Percentiles rank a stretch among this genome's conserved stretches.
phyloP scores from a whole-genome alignment of 2,329 filamentous ascomycete species.

The Ophiostoma australiae region DNA sequence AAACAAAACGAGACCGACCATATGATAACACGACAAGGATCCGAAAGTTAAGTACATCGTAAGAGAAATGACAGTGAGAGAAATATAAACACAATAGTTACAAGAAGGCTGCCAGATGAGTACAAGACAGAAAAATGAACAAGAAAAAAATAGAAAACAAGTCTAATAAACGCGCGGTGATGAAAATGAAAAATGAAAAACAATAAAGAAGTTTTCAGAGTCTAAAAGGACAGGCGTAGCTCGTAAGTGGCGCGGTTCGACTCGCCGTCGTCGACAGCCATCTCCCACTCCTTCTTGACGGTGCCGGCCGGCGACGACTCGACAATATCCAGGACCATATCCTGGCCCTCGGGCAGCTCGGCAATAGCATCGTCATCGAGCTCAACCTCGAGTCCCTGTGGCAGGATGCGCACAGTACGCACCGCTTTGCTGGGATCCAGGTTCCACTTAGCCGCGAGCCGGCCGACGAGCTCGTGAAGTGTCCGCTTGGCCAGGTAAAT shows the following conservation, averaged over 20 bases:
- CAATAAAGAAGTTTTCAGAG: neutral
- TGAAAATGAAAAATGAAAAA: neutral
- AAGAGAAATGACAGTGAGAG: neutral
- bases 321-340: conserved; percentile 71
- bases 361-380: conserved; percentile 86
- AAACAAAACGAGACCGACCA: neutral
- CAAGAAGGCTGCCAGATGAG: neutral
- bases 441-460: conserved; percentile 73
- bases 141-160: neutral
- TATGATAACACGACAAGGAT: neutral
- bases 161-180: neutral
- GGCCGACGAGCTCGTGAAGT: conserved; percentile 65
- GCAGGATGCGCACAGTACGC: conserved; percentile 66
- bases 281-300: conserved; percentile 57
- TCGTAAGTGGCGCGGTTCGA: conserved; percentile 38
- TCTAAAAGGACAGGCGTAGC: conserved; percentile 46
- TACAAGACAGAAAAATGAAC: neutral
- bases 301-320: conserved; percentile 37
- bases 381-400: conserved; percentile 72
- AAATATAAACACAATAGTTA: neutral
- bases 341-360: conserved; percentile 82
- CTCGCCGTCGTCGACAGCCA: conserved; percentile 47
- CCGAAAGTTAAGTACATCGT: neutral
- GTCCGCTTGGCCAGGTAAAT: conserved; percentile 79
- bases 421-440: conserved; percentile 68